Conservation (phyloP, 2,329 filamentous ascomycete species). For the Phaeosphaeriaceae sp. region DNA sequence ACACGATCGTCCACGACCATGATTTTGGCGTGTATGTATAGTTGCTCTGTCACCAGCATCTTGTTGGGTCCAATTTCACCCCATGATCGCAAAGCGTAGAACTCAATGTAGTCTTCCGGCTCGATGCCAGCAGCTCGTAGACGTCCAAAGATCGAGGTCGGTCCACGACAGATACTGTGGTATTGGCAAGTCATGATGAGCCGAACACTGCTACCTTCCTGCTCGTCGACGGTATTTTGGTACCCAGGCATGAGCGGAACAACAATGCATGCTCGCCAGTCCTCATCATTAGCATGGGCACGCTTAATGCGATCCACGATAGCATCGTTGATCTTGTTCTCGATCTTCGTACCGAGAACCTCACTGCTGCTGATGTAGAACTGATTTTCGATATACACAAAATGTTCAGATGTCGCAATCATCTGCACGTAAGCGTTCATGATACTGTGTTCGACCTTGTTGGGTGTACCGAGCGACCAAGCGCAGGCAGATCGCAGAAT, state of each 20-base stretch:
- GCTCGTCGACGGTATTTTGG: conserved; percentile 92
- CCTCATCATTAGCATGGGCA: conserved; percentile 81
- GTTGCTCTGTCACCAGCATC: conserved; percentile 87
- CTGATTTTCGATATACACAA: conserved; percentile 98
- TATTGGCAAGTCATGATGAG: conserved; percentile 98
- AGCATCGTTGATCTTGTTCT: conserved; percentile 93
- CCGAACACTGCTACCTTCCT: conserved; percentile 92
- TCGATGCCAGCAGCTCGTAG: conserved; percentile 82
- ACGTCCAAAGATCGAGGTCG: conserved; percentile 88
- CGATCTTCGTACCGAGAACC: conserved; percentile 83
- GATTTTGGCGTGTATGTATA: conserved; percentile 97
- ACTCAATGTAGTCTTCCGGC: conserved; percentile 93
- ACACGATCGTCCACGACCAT: conserved; percentile 95
- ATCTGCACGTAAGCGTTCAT: conserved; percentile 94
- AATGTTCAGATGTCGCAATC: conserved; percentile 94
- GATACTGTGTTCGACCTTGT: conserved; percentile 90
- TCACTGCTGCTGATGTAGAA: conserved; percentile 96
- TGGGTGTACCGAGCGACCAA: conserved; percentile 88
- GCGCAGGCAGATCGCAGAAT: conserved; percentile 88
- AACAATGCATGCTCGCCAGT: conserved; percentile 88
- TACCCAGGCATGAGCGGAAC: conserved; percentile 99
- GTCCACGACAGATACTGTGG: conserved; percentile 91
- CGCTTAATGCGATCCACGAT: conserved; percentile 89
- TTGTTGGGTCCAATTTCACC: conserved; percentile 86
- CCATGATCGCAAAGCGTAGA: conserved; percentile 92